phyloP scores from a whole-genome alignment of 108 stramenopile genomes.

The Cyclotella atomus region DNA sequence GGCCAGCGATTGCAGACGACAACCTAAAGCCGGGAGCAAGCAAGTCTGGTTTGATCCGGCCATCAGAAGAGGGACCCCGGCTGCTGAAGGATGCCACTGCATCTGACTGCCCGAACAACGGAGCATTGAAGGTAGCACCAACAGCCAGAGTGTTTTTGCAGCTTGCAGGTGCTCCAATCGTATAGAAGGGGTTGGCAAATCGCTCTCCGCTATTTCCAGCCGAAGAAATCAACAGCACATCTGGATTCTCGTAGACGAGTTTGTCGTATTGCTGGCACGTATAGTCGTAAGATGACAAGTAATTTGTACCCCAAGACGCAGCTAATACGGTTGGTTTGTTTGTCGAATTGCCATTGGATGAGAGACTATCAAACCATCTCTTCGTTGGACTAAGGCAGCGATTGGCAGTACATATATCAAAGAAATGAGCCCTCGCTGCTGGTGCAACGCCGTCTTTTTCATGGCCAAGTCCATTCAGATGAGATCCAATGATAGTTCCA shows the following conservation, averaged over 20 bases:
- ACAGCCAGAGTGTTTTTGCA: constrained; percentile 70
- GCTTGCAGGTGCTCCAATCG: constrained; percentile 57
- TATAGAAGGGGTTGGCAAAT: not conserved
- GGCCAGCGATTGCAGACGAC: constrained; percentile 50
- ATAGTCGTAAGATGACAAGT: constrained; percentile 5
- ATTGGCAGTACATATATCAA: constrained; percentile 35
- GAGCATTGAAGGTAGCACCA: constrained; percentile 53
- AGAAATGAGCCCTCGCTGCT: constrained; percentile 39
- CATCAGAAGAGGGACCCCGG: constrained; percentile 64
- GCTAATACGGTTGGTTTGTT: constrained; percentile 30
- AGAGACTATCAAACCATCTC: constrained; percentile 10
- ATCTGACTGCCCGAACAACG: not conserved
- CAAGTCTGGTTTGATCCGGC: constrained; percentile 73
- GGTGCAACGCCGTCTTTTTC: constrained; percentile 35
- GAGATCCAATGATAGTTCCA: constrained; percentile 40
- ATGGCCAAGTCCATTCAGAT: constrained; percentile 10
- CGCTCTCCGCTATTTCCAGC: constrained; percentile 57
- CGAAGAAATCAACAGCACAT: constrained; percentile 40
- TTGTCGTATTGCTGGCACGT: constrained; percentile 17
- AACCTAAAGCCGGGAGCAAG: constrained; percentile 63
- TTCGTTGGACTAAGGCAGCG: not conserved
- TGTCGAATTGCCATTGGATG: not conserved
- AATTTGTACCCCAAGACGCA: constrained; percentile 42
- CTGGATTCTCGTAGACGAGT: constrained; percentile 9
- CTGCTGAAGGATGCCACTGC: constrained; percentile 58